Base-by-base conservation (phyloP, 2,329 filamentous ascomycete genomes). In the Fusarium decemcellulare region DNA sequence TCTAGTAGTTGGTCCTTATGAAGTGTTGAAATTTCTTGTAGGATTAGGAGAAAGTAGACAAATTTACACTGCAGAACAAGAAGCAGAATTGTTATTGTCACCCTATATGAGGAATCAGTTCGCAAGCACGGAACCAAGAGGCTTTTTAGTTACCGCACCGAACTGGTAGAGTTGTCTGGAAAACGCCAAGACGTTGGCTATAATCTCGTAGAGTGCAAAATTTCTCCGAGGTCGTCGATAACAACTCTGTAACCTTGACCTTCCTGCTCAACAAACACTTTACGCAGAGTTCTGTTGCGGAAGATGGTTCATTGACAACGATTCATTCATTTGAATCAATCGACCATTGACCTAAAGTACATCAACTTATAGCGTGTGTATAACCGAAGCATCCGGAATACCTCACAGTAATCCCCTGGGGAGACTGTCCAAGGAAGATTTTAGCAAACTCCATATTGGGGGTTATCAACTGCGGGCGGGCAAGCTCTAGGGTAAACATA, bases 331-430 rank as follows among this genome's bases (percentile, higher is more conserved):
- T 83, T 82, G 11, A 81, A 77, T 14, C 82, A 72, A 54, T 91
- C 80, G 12, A 91, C 79, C 0, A 72, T 66, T 0, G 81, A 83
- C 27, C 88, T 83, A 57, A 92, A 86, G 76, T 88, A 88, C 76
- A 92, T 88, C 62, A 90, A 82, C 64, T 89, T 89, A 73, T 93
- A 92, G 14, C 89, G 87, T 2, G 88, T 79, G 0, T 89, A 91
- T 72, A 87, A 91, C 3, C 90, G 85, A 5, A 89, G 89, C 4
- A 84, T 78, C 15, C 86, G 79, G 2, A 37, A 8, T 32, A 30
- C 47, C 36, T 50, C 12, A 50, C 47, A n/a, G 47, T 32, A 37
- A 50, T 32, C 6, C 36, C 12, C 6, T 37, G 47, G 5, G 36
- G 47, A 16, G 32, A 23, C 23, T 34, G n/a, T 6, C 32, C 34